Conservation (phyloP, 2,329 filamentous ascomycete species). For the Xylariaceae sp. region DNA sequence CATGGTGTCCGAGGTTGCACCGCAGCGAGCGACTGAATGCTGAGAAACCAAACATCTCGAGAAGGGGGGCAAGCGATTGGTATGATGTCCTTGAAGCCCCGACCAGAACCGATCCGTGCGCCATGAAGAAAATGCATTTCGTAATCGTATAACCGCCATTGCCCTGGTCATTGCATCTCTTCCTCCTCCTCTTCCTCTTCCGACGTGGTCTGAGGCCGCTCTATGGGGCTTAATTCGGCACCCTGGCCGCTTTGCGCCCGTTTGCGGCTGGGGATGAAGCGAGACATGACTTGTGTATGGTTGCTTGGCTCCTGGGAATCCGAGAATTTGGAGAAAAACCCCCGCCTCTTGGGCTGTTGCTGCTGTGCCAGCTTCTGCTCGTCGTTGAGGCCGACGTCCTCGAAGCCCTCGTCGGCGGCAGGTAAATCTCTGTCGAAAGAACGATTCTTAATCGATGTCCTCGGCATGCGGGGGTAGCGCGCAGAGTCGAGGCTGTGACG, state of each 20-base stretch:
- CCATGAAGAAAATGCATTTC: too few relatives aligned
- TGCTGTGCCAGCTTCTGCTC: conserved; percentile 51
- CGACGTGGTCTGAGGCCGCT: conserved; percentile 13
- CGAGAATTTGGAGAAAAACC: conserved; percentile 75
- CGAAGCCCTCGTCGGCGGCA: conserved; percentile 75
- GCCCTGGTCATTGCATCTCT: neutral
- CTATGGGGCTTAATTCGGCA: conserved; percentile 23
- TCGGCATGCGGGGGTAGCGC: conserved; percentile 53
- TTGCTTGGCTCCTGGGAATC: conserved; percentile 35
- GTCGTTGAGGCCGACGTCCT: conserved; percentile 82
- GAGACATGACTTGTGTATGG: conserved; percentile 22
- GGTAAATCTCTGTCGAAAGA: conserved; percentile 52
- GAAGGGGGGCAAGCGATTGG: conserved; percentile 17
- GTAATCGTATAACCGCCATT: conserved; percentile 1
- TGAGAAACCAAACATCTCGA: conserved; percentile 7
- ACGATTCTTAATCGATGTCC: conserved; percentile 51
- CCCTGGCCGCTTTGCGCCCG: conserved; percentile 27
- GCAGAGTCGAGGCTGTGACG: conserved; percentile 78
- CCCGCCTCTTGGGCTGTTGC: conserved; percentile 57
- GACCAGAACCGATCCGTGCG: too few relatives aligned
- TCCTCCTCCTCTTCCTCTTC: neutral
- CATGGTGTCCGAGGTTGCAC: neutral
- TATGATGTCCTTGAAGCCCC: conserved; percentile 17
- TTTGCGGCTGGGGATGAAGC: conserved; percentile 27
- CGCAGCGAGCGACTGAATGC: conserved; percentile 14